Percentiles rank a stretch among this genome's conserved stretches.
Evolutionary conservation across 139 green algal species (phyloP).

Genomic region (Astrephomene gubernaculifera): DNA sequence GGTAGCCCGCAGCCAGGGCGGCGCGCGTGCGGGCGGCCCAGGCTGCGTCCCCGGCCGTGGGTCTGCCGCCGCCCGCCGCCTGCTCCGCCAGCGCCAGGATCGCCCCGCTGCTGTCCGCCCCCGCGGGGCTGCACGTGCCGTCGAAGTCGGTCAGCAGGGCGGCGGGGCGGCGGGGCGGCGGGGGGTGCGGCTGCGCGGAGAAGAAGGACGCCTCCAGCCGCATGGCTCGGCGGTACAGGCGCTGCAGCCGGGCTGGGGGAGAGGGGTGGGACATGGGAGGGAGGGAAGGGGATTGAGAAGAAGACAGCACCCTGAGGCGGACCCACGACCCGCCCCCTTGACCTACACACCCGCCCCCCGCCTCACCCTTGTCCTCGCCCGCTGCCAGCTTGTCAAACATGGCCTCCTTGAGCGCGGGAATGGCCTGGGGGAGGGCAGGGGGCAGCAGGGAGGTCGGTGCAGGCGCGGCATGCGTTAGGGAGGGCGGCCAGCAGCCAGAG

Average conservation of each 20-base stretch:
- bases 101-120: conserved; percentile 74
- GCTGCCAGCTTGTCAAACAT: conserved; percentile 58
- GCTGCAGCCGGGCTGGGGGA: conserved; percentile 41
- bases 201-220: conserved; percentile 84
- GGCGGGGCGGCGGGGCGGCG: conserved; percentile 43
- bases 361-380: conserved; percentile 13
- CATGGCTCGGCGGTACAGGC: conserved; percentile 77
- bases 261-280: not conserved
- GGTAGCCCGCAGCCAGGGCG: conserved; percentile 67
- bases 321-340: not conserved
- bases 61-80: conserved; percentile 18
- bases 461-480: not conserved
- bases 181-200: conserved; percentile 60
- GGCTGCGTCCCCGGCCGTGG: not conserved
- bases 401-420: conserved; percentile 52
- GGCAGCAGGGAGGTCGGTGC: not conserved
- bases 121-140: conserved; percentile 74
- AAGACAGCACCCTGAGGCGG: not conserved
- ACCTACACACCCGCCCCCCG: not conserved
- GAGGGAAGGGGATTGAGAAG: not conserved
- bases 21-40: conserved; percentile 19
- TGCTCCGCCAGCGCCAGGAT: conserved; percentile 71
- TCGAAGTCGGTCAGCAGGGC: conserved; percentile 88
- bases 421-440: conserved; percentile 14
- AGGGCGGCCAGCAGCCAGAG: too few species aligned